phyloP scores from a whole-genome alignment of 164 flowering plant species.

The Tinospora cordifolia region DNA sequence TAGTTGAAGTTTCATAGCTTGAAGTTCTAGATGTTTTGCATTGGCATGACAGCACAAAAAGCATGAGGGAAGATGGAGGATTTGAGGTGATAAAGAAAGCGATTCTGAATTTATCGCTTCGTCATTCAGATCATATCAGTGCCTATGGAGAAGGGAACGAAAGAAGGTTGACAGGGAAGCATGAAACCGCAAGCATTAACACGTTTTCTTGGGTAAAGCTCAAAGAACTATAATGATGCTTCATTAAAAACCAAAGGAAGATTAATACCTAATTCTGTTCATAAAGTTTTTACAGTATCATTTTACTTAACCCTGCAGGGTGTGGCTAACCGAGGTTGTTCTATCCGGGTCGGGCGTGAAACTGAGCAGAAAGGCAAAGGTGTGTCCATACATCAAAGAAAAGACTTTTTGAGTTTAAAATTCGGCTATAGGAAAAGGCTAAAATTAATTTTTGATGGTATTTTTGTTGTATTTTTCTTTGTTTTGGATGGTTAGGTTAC shows the following conservation, averaged over 20 bases:
- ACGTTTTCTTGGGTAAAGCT: slow-evolving; percentile 90
- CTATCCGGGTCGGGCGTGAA: slow-evolving; percentile 92
- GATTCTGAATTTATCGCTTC: slow-evolving; percentile 81
- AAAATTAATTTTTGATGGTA: background rate
- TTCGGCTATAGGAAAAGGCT: background rate
- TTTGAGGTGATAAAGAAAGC: slow-evolving; percentile 90
- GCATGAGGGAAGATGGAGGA: slow-evolving; percentile 95
- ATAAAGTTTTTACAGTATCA: background rate
- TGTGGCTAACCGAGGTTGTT: slow-evolving; percentile 97
- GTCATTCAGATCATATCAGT: slow-evolving; percentile 86
- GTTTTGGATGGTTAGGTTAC: slow-evolving; percentile 45
- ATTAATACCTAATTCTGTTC: background rate
- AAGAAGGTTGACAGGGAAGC: slow-evolving; percentile 93
- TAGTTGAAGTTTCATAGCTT: background rate
- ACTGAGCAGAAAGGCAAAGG: slow-evolving; percentile 95
- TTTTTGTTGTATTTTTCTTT: slow-evolving; percentile 1
- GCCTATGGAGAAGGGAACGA: slow-evolving; percentile 99
- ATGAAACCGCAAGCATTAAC: slow-evolving; percentile 86
- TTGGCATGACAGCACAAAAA: slow-evolving; percentile 55
- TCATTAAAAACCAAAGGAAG: background rate
- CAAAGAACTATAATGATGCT: background rate
- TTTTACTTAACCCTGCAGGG: slow-evolving; percentile 42
- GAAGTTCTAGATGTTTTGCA: background rate
- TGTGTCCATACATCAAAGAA: slow-evolving; percentile 12
- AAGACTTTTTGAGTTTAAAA: background rate